These are phyloP conservation scores for Saccharum officinarum DNA, from an alignment of 176 grass and related monocot species.

Conservation along the genomic window DNA sequence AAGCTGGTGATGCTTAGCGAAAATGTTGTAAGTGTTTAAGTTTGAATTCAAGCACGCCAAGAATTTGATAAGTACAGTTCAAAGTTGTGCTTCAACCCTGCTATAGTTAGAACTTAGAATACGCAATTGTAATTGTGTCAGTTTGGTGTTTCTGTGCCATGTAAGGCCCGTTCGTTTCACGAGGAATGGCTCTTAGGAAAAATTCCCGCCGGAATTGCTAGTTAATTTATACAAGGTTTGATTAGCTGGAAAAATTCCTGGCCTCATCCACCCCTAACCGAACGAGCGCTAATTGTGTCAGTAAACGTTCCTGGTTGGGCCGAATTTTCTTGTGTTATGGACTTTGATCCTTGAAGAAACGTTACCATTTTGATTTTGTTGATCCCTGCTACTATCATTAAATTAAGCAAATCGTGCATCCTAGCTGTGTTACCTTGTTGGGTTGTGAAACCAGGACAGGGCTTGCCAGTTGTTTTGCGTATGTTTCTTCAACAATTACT, in stretches of 20 bases:
- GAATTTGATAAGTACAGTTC: background rate
- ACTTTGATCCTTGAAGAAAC: background rate
- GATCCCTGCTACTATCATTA: no score
- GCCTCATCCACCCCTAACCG: no score
- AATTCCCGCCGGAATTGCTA: no score
- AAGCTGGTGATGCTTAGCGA: background rate
- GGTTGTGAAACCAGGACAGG: background rate
- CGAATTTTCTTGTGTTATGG: background rate
- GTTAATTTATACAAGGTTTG: no score
- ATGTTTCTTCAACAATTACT: background rate
- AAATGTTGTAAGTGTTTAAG: background rate
- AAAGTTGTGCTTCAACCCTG: background rate
- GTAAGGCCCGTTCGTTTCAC: no score
- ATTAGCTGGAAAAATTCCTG: no score
- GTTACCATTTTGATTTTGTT: background rate
- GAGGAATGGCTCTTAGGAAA: no score
- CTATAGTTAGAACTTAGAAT: background rate
- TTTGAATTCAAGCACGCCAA: background rate
- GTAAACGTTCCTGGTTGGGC: background rate
- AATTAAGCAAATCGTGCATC: background rate
- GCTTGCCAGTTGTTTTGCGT: constrained; percentile 1
- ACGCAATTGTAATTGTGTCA: background rate
- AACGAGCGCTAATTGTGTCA: background rate
- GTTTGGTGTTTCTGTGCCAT: background rate
- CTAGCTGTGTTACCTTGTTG: background rate